Base-by-base conservation (phyloP, 1,284 basidiomycete genomes). In the Athelia psychrophila region DNA sequence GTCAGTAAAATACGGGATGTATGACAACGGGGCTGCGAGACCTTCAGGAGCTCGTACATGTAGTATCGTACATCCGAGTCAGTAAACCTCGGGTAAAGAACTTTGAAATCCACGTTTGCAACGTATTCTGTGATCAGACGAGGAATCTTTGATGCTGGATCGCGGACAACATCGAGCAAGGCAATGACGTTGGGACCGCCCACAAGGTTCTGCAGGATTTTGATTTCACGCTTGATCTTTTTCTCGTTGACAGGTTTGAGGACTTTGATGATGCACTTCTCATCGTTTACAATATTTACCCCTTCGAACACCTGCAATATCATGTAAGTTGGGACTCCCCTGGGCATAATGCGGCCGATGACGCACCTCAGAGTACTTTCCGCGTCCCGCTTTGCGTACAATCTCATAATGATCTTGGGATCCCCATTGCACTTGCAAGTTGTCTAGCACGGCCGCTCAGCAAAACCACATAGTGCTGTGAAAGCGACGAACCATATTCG, bases 231-330 rank as follows among this genome's bases (percentile, higher is more conserved):
- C 79, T 98, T 98, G 74, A 99, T 98, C 79, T 99, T 99, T 84
- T 98, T 98, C 84, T 98, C 98, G 81, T 98, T 98, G 47, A 99
- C 96, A 1, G 97, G 97, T 73, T 99, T 99, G 58, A 99, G 79
- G 47, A 98, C 95, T 72, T 99, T 98, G 77, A 98, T 95, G 71
- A 98, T 95, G 71, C 95, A 97, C 73, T 97, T 95, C 69, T 95
- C 91, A 64, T 91, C 91, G 56, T 89, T 91, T 32, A 91, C 85
- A 52, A 98, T 86, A 71, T 98, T 95, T 64, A 98, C 86, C 5
- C 95, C 96, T 73, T 98, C 95, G 63, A 99, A 99, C 49, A 98
- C 96, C 92, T 94, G 59, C 38, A 50, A 54, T 49, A 38, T 56
- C 56, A 54, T 40, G 48, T 50, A 56, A 56, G 47, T 51, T 54